Evolutionary conservation across 768 basidiomycete species (phyloP), one percentile per base, ranked within the genome.

Genomic region (Suillus subluteus): DNA sequence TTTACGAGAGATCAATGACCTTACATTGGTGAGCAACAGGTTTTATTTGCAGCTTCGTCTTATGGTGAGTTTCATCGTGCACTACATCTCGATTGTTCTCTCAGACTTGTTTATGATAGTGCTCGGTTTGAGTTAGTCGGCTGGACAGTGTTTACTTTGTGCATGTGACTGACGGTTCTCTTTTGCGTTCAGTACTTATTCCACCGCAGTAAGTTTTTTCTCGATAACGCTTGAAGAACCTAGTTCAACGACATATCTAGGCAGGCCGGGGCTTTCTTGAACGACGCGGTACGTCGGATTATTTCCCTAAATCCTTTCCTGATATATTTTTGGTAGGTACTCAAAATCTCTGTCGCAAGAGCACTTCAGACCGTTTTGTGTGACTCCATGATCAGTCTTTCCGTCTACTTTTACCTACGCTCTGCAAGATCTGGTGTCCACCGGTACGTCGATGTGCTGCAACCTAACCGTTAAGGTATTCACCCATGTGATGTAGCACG

Each of bases 371-470:
- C 38, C 11, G 38, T 41, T 15, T 23, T n/a, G 13, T 63, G 62
- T n/a, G 62, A 62, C 23, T n/a, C 16, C 13, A 11, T 15, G 13
- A 59, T 63, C 11, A 52, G 46, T 35, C 9, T 46, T 30, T 35
- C 55, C 4, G 54, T 63, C 13, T 63, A 37, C 62, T 61, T 63
- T 32, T 63, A 61, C 11, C 62, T 63, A 18, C 52, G 62, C 3
- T 11, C 62, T 18, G 44, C 4, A 35, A 35, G 62, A 30, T 23
- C 54, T 23, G 62, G 62, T 11, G 21, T 63, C 32, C 26, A 4
- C 52, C 52, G 62, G 62, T 63, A 23, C n/a, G 46, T 58, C 1
- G 4, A 6, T 63, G 8, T 58, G 6, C 54, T 30, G n/a, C 26
- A 37, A 16, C 26, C 18, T 6, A 18, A 26, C 13, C 12, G 15